Evolutionary conservation across 1,284 basidiomycete genomes (phyloP).

Genomic region (Austropuccinia psidii): DNA sequence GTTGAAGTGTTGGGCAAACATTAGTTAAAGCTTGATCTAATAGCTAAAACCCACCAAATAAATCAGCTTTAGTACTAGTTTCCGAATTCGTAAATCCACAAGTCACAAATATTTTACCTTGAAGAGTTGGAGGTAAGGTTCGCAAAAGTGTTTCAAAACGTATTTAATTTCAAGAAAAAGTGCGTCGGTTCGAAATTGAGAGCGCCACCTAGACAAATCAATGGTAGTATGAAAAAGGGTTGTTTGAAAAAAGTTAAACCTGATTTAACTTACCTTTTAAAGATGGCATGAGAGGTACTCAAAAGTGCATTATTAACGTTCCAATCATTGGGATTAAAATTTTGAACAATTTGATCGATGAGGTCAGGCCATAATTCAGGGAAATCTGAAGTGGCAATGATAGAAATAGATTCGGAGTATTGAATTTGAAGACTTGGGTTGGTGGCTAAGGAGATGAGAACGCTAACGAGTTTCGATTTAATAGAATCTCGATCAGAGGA

Average conservation of each 20-base stretch:
- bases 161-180: conserved; percentile 89
- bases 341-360: conserved; percentile 68
- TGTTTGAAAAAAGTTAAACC: not conserved
- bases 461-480: conserved; percentile 64
- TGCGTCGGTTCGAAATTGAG: conserved; percentile 75
- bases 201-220: conserved; percentile 58
- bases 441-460: conserved; percentile 68
- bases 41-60: not conserved
- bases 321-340: conserved; percentile 69
- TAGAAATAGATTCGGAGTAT: conserved; percentile 33
- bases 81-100: not conserved
- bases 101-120: conserved; percentile 47
- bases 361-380: conserved; percentile 61
- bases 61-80: not conserved
- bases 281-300: conserved; percentile 91
- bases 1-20: conserved; percentile 46
- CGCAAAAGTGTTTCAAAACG: conserved; percentile 73
- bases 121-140: conserved; percentile 76
- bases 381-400: conserved; percentile 76
- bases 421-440: conserved; percentile 47
- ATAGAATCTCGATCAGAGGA: conserved; percentile 59
- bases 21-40: conserved; percentile 37
- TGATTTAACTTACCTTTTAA: conserved; percentile 54
- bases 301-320: conserved; percentile 81
- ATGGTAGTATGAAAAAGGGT: not conserved